phyloP scores from a whole-genome alignment of 345 rosid genomes.

The Acer yangbiense region DNA sequence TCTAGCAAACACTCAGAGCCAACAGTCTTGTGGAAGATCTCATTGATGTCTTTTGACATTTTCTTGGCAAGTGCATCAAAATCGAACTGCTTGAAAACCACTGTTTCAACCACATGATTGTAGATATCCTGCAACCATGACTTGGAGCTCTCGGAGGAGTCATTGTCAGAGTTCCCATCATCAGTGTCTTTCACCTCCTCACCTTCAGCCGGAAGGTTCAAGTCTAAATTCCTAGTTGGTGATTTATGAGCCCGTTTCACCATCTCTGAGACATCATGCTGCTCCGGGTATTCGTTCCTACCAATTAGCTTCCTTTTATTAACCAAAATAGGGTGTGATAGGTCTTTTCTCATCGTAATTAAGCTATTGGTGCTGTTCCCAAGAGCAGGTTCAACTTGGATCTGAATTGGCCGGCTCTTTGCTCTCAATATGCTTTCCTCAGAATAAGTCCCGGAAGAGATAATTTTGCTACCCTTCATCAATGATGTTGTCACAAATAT shows the following conservation, averaged over 20 bases:
- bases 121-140: conserved; percentile 56
- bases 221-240: conserved; percentile 46
- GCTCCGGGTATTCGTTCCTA: conserved; percentile 30
- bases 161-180: conserved; percentile 27
- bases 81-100: conserved; percentile 60
- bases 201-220: conserved; percentile 74
- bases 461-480: conserved; percentile 14
- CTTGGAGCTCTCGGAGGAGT: conserved; percentile 38
- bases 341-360: conserved; percentile 1
- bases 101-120: conserved; percentile 31
- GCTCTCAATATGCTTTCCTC: conserved; percentile 55
- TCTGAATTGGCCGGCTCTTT: conserved; percentile 48
- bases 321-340: conserved; percentile 15
- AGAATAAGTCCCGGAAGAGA: conserved; percentile 28
- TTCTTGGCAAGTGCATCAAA: conserved; percentile 51
- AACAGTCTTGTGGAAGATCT: conserved; percentile 35
- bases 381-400: conserved; percentile 40
- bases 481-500: conserved; percentile 57
- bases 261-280: conserved; percentile 27
- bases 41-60: conserved; percentile 34
- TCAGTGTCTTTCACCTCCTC: conserved; percentile 32
- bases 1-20: conserved; percentile 41
- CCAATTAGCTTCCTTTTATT: conserved; percentile 59
- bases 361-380: conserved; percentile 1
- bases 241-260: conserved; percentile 48